Evolutionary conservation across 495 filamentous ascomycete genomes (phyloP).

Genomic region (Lichenothelia convexa): DNA sequence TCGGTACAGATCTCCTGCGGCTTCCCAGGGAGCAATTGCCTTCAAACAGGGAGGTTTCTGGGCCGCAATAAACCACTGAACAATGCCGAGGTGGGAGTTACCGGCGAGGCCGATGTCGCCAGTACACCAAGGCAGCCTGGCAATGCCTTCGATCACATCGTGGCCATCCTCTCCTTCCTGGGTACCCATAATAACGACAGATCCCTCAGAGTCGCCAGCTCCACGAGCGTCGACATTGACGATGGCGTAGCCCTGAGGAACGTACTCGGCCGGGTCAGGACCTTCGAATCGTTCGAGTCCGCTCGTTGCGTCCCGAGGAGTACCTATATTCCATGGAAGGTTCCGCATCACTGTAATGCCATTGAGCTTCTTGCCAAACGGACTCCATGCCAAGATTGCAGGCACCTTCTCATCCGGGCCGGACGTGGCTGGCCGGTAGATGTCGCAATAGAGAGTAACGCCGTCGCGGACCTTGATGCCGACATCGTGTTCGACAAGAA

Average conservation of each 20-base stretch:
- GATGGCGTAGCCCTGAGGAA: slow-evolving; percentile 25
- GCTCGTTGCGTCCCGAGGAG: slow-evolving; percentile 9
- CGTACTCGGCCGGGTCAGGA: slow-evolving; percentile 25
- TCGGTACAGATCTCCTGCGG: slow-evolving; percentile 25
- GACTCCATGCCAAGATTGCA: slow-evolving; percentile 21
- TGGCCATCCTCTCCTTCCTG: slow-evolving; percentile 28
- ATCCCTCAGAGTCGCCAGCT: slow-evolving; percentile 22
- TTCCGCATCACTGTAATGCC: background rate
- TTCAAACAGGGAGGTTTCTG: slow-evolving; percentile 24
- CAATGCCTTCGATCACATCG: slow-evolving; percentile 27
- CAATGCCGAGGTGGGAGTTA: slow-evolving; percentile 22
- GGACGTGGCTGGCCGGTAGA: slow-evolving; percentile 18
- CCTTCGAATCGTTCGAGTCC: slow-evolving; percentile 29
- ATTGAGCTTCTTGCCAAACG: slow-evolving; percentile 20
- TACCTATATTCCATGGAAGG: slow-evolving; percentile 11
- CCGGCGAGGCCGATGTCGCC: slow-evolving; percentile 28
- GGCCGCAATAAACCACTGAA: slow-evolving; percentile 23
- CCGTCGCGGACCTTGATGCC: slow-evolving; percentile 18
- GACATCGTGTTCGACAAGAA: slow-evolving; percentile 19
- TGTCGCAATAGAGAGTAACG: slow-evolving; percentile 17
- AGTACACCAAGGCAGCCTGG: slow-evolving; percentile 26
- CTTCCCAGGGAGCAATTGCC: slow-evolving; percentile 31
- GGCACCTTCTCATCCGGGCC: slow-evolving; percentile 9
- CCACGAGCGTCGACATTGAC: slow-evolving; percentile 29
- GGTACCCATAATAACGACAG: slow-evolving; percentile 24